These are phyloP conservation scores for Syzygium aromaticum DNA, from an alignment of 345 rosid species.

Conservation along the genomic window DNA sequence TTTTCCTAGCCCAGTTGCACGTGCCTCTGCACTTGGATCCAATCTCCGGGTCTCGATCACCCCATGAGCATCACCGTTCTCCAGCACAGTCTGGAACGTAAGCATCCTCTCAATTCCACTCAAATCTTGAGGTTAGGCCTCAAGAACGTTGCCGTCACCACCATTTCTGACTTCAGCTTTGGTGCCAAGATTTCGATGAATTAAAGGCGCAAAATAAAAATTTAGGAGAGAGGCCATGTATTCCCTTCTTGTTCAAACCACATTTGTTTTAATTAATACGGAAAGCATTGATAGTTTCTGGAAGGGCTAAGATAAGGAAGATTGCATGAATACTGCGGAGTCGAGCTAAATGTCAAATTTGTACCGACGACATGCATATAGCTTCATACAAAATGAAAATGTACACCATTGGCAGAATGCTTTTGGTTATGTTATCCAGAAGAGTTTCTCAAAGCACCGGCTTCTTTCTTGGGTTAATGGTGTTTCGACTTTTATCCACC, in stretches of 20 bases:
- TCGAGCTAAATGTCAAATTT: not conserved
- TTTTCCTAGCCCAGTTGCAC: slow-evolving; percentile 57
- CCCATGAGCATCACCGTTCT: slow-evolving; percentile 66
- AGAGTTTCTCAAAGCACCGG: accelerated
- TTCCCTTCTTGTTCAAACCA: not conserved
- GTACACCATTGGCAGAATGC: not conserved
- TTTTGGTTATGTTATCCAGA: not conserved
- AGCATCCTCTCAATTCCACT: slow-evolving; percentile 72
- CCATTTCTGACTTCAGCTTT: slow-evolving; percentile 50
- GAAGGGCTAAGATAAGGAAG: not conserved
- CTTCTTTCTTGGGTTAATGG: not conserved
- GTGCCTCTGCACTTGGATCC: slow-evolving; percentile 63
- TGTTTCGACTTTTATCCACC: not conserved
- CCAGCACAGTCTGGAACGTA: slow-evolving; percentile 68
- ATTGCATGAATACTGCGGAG: not conserved
- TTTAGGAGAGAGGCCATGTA: not conserved
- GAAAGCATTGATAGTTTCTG: not conserved
- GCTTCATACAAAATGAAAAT: not conserved
- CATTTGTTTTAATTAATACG: not conserved
- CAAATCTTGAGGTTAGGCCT: slow-evolving; percentile 72
- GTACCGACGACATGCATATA: not conserved
- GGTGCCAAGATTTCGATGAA: slow-evolving; percentile 41
- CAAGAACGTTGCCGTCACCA: slow-evolving; percentile 36
- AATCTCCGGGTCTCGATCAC: slow-evolving; percentile 37
- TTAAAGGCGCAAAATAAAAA: not conserved